These are phyloP conservation scores for Salix exigua DNA, from an alignment of 345 rosid genomes.

Conservation along the genomic window DNA sequence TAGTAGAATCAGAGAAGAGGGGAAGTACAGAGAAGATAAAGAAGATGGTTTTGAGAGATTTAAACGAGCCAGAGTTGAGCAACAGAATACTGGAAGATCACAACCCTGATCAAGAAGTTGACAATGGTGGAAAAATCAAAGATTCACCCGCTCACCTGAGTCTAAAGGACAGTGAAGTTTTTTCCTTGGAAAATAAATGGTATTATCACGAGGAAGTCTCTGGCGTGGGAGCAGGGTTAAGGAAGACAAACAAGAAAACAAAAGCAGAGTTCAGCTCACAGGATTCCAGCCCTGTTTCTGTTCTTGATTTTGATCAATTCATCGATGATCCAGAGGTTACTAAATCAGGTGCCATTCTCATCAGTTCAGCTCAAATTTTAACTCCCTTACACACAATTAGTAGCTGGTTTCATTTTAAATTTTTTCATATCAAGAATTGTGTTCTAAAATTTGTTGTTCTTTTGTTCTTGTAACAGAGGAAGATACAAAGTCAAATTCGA, in stretches of 20 bases:
- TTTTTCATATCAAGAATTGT: background rate
- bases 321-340: conserved; percentile 31
- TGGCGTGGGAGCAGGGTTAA: conserved; percentile 13
- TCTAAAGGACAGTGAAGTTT: background rate
- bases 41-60: conserved; percentile 2
- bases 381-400: background rate
- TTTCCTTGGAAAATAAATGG: background rate
- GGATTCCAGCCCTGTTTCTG: conserved; percentile 84
- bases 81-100: background rate
- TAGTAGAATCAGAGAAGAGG: conserved; percentile 9
- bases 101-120: background rate
- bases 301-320: conserved; percentile 63
- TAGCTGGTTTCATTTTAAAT: background rate
- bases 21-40: conserved; percentile 3
- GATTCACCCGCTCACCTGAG: background rate
- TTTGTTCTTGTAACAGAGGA: conserved; percentile 13
- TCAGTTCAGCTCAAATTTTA: background rate
- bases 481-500: conserved; percentile 17
- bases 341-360: conserved; percentile 34
- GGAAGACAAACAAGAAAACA: conserved; percentile 25
- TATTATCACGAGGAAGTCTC: background rate
- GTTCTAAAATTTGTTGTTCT: background rate
- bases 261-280: conserved; percentile 43
- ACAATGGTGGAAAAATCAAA: background rate
- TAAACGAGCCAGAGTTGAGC: conserved; percentile 6